These are phyloP conservation scores for Hypsizygus ulmarius DNA, from an alignment of 1,284 basidiomycete species.

Conservation along the genomic window DNA sequence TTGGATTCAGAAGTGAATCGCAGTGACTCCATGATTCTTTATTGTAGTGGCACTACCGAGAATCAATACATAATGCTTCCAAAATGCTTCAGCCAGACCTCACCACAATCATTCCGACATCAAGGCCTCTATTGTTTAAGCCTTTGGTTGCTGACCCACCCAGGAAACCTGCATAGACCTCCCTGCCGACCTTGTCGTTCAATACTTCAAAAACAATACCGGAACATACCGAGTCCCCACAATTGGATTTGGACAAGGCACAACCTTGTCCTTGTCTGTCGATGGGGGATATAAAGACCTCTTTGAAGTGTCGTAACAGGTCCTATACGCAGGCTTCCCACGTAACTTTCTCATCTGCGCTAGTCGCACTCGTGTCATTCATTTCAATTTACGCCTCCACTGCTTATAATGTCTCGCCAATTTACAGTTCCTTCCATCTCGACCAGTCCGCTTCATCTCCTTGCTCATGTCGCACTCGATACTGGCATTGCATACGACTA, in stretches of 20 bases:
- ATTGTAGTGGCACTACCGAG: too few species aligned
- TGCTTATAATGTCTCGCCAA: slow-evolving; percentile 20
- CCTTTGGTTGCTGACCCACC: too few species aligned
- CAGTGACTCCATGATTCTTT: too few species aligned
- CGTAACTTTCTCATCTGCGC: slow-evolving; percentile 27
- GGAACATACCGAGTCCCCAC: slow-evolving; percentile 28
- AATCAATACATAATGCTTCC: too few species aligned
- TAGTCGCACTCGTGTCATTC: slow-evolving; percentile 28
- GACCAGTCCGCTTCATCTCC: slow-evolving; percentile 37
- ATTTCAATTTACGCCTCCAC: slow-evolving; percentile 22
- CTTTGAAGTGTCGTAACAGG: slow-evolving; percentile 4
- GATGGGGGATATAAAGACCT: slow-evolving; percentile 8
- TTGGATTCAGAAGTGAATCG: too few species aligned
- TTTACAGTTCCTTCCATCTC: slow-evolving; percentile 19
- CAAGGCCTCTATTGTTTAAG: too few species aligned
- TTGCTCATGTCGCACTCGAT: slow-evolving; percentile 38
- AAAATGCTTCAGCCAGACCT: too few species aligned
- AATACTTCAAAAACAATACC: slow-evolving; percentile 30
- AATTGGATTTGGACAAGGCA: slow-evolving; percentile 23
- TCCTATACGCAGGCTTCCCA: background rate
- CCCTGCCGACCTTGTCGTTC: background rate
- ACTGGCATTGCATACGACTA: slow-evolving; percentile 20
- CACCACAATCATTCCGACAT: too few species aligned
- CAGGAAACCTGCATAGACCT: background rate
- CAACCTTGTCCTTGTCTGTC: slow-evolving; percentile 10